Base-by-base conservation (phyloP, 352 stramenopile genomes). In the Phytophthora parvispora region DNA sequence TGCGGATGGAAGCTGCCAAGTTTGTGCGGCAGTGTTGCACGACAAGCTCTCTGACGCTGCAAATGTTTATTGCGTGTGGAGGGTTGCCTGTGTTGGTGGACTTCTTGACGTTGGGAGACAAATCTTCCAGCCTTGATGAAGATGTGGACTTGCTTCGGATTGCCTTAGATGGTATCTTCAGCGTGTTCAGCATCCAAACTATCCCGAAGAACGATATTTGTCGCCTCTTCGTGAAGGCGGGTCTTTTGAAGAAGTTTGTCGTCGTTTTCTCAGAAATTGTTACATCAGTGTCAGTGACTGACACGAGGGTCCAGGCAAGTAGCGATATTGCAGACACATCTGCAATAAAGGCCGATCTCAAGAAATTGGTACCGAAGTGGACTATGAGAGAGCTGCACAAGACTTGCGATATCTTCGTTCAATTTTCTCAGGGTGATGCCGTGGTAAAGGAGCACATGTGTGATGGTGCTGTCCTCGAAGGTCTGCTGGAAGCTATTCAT, bases 171-270 rank as follows among this genome's bases (percentile, higher is more conserved):
- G 94, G 94, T 45, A 97, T 98, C 48, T 83, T 93, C 55, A 92
- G 90, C 55, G 90, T 98, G 5, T 98, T 98, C 64, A 83, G 87
- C 8, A 83, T 98, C 3, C 94, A 97, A 67, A 96, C 92, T 1
- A 97, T 98, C 48, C 90, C 89, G 3, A 98, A 97, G 58, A 97
- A 97, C 68, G 94, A 98, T 56, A 98, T 98, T 65, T 98, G 94
- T 64, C 87, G 94, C 12, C 83, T 98, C n/a, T 98, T 98, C 69
- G 91, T 98, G 6, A 98, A 98, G 66, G 87, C 96, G 0, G 94
- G 94, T 0, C 67, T 98, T 10, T 75, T 98, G 8, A 84, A 85
- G 29, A 94, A 96, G 74, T 95, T 98, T 45, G 83, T 98, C 38
- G 66, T 87, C 1, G 89, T 97, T 0, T 97, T 97, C 69, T 89